Base-by-base conservation (phyloP, 768 basidiomycete genomes). In the Trametes cinnabarina region DNA sequence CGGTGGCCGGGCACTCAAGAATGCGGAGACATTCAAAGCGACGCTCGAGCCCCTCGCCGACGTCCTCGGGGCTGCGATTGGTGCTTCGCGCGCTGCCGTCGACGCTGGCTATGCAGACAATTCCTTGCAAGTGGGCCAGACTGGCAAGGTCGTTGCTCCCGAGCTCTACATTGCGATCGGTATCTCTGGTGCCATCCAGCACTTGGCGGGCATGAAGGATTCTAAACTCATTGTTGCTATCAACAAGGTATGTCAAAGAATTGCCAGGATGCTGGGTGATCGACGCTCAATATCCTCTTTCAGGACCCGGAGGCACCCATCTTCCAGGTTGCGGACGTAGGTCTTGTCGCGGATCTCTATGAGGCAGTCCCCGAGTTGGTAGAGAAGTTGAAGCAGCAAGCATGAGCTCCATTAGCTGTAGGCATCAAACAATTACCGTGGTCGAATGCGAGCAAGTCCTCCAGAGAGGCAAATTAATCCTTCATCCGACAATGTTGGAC, bases 131-230 rank as follows among this genome's bases (percentile, higher is more conserved):
- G 97, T 99, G n/a, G 97, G 97, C 22, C 97, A 99, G 77, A 99
- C 97, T 0, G 97, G 97, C 54, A 98, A 98, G 74, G 90, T 99
- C 34, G 95, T 98, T 41, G 96, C 97, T 3, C 96, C 97, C 0
- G 92, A 96, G 69, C 76, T 99, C 51, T 99, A 99, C 74, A 83
- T 98, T 73, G 97, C 97, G 3, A 74, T 98, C 47, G 97, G 97
- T 49, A 98, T 99, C 65, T 97, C 94, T 9, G 97, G 97, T 17
- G 97, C 97, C 14, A 99, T 98, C 66, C 97, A 99, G 75, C 97
- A 99, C 77, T 78, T 98, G 53, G 97, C 97, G 20, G 97, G 97
- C 9, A 99, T 98, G 97, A 99, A 99, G 72, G 97, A 98, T 68
- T 94, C 92, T 11, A 99, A 98, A 77, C 79, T 98, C 62, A 99